Evolutionary conservation across 2,329 filamentous ascomycete genomes (phyloP).

Genomic region (Botrytis squamosa): DNA sequence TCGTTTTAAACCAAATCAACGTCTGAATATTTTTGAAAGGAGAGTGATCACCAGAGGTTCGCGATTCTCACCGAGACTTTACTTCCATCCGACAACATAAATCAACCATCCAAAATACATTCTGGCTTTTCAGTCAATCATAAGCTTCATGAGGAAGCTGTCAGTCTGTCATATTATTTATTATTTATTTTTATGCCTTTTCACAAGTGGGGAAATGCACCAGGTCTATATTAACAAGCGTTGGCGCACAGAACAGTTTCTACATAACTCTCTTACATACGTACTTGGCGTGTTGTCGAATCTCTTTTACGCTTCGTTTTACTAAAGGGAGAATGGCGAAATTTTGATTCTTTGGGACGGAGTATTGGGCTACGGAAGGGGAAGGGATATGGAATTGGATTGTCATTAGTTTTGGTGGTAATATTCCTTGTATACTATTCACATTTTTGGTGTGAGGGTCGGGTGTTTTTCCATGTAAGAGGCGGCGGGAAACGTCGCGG

Average conservation of each 20-base stretch:
- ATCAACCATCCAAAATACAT: neutral
- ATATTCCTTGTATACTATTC: conserved; percentile 19
- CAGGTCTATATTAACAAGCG: conserved; percentile 12
- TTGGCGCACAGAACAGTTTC: conserved; percentile 13
- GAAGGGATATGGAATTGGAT: neutral
- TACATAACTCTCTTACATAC: conserved; percentile 6
- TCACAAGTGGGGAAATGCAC: conserved; percentile 9
- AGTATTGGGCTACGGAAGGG: neutral
- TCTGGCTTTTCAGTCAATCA: neutral
- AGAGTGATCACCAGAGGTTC: neutral
- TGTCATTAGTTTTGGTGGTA: conserved; percentile 9
- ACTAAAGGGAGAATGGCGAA: conserved; percentile 7
- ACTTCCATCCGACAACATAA: neutral
- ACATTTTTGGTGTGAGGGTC: neutral
- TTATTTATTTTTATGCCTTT: conserved; percentile 4
- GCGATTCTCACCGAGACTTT: neutral
- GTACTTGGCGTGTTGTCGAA: conserved; percentile 2
- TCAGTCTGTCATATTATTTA: conserved; percentile 10
- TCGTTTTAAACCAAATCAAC: neutral
- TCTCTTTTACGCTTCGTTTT: neutral
- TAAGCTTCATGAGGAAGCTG: neutral
- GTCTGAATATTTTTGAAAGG: neutral
- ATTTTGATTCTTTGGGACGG: conserved; percentile 3
- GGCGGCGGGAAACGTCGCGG: neutral
- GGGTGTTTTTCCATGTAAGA: neutral